Evolutionary conservation across 192 early-diverging fungal genomes (phyloP).

Genomic region (Phycomyces nitens): DNA sequence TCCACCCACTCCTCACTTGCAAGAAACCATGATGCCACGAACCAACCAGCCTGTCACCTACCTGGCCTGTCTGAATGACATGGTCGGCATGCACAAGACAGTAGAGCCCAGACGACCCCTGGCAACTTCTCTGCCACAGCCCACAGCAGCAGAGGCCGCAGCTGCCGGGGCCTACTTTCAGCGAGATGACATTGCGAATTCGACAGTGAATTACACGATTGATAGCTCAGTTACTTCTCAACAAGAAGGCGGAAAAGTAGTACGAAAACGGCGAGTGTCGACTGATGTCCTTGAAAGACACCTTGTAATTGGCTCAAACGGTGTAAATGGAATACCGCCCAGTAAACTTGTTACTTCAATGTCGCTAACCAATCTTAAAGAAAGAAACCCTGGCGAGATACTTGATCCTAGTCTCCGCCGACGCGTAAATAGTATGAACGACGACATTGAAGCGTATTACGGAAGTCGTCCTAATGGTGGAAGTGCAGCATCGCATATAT

Average conservation of each 20-base stretch:
- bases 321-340: background rate
- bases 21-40: slow-evolving; percentile 36
- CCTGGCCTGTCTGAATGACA: slow-evolving; percentile 71
- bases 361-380: slow-evolving; percentile 4
- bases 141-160: background rate
- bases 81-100: slow-evolving; percentile 68
- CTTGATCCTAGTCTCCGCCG: slow-evolving; percentile 23
- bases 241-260: slow-evolving; percentile 24
- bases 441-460: slow-evolving; percentile 15
- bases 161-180: background rate
- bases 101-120: slow-evolving; percentile 50
- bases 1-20: background rate
- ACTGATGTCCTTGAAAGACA: slow-evolving; percentile 17
- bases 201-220: background rate
- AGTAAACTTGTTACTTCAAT: slow-evolving; percentile 14
- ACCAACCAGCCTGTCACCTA: slow-evolving; percentile 49
- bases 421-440: slow-evolving; percentile 54
- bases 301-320: background rate
- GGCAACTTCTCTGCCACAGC: background rate
- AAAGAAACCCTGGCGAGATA: background rate
- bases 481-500: background rate
- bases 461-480: slow-evolving; percentile 6
- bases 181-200: background rate
- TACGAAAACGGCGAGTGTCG: slow-evolving; percentile 37
- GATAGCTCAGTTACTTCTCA: slow-evolving; percentile 1